These are phyloP conservation scores for Phytophthora fragariaefolia DNA, from an alignment of 352 stramenopile species.

Conservation along the genomic window DNA sequence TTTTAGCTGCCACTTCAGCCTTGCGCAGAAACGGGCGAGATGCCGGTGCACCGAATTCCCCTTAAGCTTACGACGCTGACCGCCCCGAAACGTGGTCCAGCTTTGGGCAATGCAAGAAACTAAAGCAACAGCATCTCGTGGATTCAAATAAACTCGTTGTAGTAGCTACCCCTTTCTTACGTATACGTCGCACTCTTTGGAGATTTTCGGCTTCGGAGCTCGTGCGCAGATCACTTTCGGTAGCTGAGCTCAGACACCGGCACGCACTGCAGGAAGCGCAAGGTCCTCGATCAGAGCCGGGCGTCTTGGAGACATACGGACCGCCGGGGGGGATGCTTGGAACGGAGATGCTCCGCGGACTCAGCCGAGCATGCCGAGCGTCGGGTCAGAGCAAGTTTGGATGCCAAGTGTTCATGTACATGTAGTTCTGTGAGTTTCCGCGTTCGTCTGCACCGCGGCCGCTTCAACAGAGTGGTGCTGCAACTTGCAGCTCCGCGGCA, in stretches of 20 bases:
- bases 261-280: conserved; percentile 17
- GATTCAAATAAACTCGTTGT: too few species aligned
- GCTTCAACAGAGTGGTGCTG: conserved; percentile 4
- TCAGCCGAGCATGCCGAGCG: conserved; percentile 4
- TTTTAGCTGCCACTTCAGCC: background rate
- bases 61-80: too few species aligned
- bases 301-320: conserved; percentile 19
- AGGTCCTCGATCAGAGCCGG: conserved; percentile 22
- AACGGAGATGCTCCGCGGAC: conserved; percentile 16
- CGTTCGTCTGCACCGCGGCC: background rate
- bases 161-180: too few species aligned
- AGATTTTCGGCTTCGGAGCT: too few species aligned
- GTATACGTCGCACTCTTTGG: background rate
- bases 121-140: too few species aligned
- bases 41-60: background rate
- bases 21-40: conserved; percentile 1
- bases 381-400: background rate
- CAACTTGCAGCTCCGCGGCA: conserved; percentile 13
- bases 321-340: background rate
- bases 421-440: background rate
- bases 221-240: too few species aligned
- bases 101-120: background rate
- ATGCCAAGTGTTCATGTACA: background rate
- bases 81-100: too few species aligned
- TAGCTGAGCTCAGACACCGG: conserved; percentile 24